Evolutionary conservation across 805 yeast species (phyloP).

Genomic region (Sporopachydermia quercuum): DNA sequence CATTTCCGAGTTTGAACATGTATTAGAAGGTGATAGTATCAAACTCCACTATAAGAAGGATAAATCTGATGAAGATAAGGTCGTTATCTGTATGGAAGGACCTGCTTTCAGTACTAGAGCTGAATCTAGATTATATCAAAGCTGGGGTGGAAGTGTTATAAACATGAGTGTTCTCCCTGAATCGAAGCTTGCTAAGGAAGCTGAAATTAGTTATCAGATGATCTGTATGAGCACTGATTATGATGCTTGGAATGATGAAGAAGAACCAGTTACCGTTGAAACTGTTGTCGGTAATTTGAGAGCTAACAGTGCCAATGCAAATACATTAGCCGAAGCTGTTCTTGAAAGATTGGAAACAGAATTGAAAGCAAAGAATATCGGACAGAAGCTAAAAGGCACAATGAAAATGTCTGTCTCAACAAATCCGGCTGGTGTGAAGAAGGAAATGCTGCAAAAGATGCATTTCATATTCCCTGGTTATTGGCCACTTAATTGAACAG

Average conservation of each 20-base stretch:
- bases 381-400: slow-evolving; percentile 54
- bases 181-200: slow-evolving; percentile 91
- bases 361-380: slow-evolving; percentile 39
- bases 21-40: slow-evolving; percentile 40
- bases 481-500: slow-evolving; percentile 42
- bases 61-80: slow-evolving; percentile 57
- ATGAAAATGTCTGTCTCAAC: slow-evolving; percentile 79
- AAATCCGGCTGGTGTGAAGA: slow-evolving; percentile 52
- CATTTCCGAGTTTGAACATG: slow-evolving; percentile 43
- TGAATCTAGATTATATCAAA: slow-evolving; percentile 72
- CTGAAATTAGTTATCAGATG: slow-evolving; percentile 95
- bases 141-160: slow-evolving; percentile 90
- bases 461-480: slow-evolving; percentile 84
- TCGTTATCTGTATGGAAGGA: slow-evolving; percentile 96
- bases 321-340: slow-evolving; percentile 53
- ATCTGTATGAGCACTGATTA: slow-evolving; percentile 98
- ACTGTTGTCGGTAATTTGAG: slow-evolving; percentile 82
- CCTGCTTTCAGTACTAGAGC: slow-evolving; percentile 97
- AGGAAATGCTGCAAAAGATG: slow-evolving; percentile 62
- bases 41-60: slow-evolving; percentile 45
- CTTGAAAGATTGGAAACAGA: slow-evolving; percentile 53
- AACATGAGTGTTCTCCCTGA: slow-evolving; percentile 98
- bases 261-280: slow-evolving; percentile 96
- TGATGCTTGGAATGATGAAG: slow-evolving; percentile 95
- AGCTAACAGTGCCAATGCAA: slow-evolving; percentile 82